Conservation (phyloP, 495 filamentous ascomycete species). For the Lasiosphaeria miniovina region DNA sequence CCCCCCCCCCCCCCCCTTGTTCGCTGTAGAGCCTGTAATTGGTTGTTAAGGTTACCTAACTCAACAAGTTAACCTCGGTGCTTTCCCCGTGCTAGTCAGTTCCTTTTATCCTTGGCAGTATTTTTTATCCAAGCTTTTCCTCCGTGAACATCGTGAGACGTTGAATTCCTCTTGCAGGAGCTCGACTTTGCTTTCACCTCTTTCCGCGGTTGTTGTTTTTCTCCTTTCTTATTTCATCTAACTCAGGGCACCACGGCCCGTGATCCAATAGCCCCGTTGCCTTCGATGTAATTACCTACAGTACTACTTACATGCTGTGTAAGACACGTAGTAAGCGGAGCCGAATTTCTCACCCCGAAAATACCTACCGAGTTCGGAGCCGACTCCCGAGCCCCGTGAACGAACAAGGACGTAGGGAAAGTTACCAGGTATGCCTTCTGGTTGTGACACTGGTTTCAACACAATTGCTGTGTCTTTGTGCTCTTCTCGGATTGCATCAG, state of each 20-base stretch:
- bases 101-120: not conserved
- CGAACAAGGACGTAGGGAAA: too few relatives aligned
- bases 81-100: not conserved
- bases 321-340: too few relatives aligned
- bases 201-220: not conserved
- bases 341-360: too few relatives aligned
- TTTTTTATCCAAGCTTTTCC: not conserved
- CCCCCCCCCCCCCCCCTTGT: not conserved
- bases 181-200: not conserved
- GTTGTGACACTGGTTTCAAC: too few relatives aligned
- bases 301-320: too few relatives aligned
- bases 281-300: not conserved
- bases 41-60: not conserved
- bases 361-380: too few relatives aligned
- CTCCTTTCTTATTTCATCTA: not conserved
- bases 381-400: too few relatives aligned
- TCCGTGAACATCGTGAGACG: not conserved
- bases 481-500: too few relatives aligned
- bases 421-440: too few relatives aligned
- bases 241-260: not conserved
- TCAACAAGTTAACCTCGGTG: not conserved
- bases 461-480: too few relatives aligned
- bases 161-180: not conserved
- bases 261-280: not conserved
- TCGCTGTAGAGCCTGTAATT: too few relatives aligned